These are phyloP conservation scores for Cordyceps farinosa DNA, from an alignment of 2,329 filamentous ascomycete species.

Conservation along the genomic window DNA sequence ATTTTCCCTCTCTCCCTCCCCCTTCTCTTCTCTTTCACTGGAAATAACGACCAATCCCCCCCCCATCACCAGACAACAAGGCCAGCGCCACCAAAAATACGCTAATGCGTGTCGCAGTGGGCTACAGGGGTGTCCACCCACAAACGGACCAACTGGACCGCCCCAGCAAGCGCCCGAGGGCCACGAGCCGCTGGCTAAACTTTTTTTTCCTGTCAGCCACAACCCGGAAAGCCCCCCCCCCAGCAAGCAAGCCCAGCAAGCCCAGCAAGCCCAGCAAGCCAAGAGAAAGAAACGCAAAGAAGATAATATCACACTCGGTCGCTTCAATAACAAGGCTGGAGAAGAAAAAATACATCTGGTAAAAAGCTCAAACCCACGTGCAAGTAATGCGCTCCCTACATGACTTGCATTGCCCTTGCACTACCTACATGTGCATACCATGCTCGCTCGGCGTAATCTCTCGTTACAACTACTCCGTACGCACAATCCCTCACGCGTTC, in stretches of 20 bases:
- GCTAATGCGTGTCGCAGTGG: conserved; percentile 2
- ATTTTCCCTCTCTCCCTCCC: neutral
- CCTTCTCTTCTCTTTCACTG: neutral
- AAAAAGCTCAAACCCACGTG: too few species aligned
- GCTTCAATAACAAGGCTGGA: neutral
- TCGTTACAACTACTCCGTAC: neutral
- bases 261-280: neutral
- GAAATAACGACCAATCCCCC: neutral
- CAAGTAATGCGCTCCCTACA: too few species aligned
- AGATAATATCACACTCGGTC: too few species aligned
- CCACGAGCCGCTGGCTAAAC: neutral
- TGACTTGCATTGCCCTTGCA: neutral
- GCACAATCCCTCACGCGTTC: neutral
- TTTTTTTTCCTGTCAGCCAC: neutral
- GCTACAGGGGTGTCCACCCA: neutral
- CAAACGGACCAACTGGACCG: neutral
- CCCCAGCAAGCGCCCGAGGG: conserved; percentile 10
- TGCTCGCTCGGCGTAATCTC: conserved; percentile 4
- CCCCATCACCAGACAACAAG: neutral
- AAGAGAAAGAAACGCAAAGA: neutral
- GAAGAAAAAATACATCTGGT: too few species aligned
- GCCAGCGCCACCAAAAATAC: neutral
- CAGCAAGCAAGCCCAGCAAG: neutral
- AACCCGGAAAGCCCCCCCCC: neutral
- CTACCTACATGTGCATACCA: neutral